A percentile compares a stretch with the other conserved stretches of the same genome.
phyloP scores from a whole-genome alignment of 1,139 yeast species.

The Magnusiomyces tetraspermus region DNA sequence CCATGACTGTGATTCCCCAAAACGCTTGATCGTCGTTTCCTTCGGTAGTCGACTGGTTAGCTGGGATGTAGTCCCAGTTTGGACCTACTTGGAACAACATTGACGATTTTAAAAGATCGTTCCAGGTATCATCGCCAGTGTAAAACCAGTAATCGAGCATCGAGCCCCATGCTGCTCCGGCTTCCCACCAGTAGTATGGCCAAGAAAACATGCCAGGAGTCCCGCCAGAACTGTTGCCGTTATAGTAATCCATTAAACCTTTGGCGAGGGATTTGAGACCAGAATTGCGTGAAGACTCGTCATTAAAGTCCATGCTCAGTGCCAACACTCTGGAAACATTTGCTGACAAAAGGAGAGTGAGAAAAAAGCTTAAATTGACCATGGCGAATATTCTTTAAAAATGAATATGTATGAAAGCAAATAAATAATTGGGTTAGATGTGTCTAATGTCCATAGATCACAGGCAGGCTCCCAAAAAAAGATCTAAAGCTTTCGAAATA shows the following conservation, averaged over 20 bases:
- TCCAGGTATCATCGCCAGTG: conserved; percentile 55
- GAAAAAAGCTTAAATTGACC: no score
- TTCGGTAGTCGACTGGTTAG: conserved; percentile 64
- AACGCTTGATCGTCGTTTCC: conserved; percentile 93
- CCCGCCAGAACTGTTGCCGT: conserved; percentile 44
- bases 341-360: background rate
- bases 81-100: conserved; percentile 58
- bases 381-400: no score
- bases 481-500: no score
- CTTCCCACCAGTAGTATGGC: conserved; percentile 94
- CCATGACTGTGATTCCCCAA: conserved; percentile 80
- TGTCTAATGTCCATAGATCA: no score
- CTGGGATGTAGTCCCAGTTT: conserved; percentile 61
- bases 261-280: conserved; percentile 51
- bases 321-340: background rate
- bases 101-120: conserved; percentile 46
- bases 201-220: conserved; percentile 63
- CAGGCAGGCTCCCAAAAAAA: no score
- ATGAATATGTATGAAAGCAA: no score
- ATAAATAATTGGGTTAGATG: no score
- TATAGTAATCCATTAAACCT: conserved; percentile 67
- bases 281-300: conserved; percentile 22
- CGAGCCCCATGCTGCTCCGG: conserved; percentile 82
- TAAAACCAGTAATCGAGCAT: conserved; percentile 57
- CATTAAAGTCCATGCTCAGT: conserved; percentile 26